These are phyloP conservation scores for Claviceps maximensis DNA, from an alignment of 2,329 filamentous ascomycete species.

Conservation along the genomic window DNA sequence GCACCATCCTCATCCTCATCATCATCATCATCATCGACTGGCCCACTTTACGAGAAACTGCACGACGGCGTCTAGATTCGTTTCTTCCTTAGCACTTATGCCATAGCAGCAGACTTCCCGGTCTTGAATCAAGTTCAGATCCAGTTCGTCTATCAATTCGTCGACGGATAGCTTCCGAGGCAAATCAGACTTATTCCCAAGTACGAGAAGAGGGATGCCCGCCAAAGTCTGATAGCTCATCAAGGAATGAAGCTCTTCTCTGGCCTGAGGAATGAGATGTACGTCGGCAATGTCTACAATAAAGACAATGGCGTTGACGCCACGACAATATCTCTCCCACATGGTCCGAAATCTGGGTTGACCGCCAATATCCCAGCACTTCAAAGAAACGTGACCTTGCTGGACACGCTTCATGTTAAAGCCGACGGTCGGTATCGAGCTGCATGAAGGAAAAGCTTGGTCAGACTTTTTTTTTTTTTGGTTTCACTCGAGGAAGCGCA, in stretches of 20 bases:
- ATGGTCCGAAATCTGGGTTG: conserved; percentile 95
- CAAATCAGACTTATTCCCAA: conserved; percentile 96
- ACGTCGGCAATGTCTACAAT: conserved; percentile 93
- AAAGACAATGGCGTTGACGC: conserved; percentile 95
- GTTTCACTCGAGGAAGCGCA: neutral
- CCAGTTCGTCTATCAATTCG: conserved; percentile 84
- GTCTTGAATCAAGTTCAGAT: conserved; percentile 76
- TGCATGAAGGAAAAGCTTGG: conserved; percentile 27
- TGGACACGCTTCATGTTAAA: conserved; percentile 99
- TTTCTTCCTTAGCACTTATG: conserved; percentile 97
- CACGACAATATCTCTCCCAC: conserved; percentile 98
- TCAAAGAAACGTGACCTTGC: conserved; percentile 93
- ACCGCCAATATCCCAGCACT: conserved; percentile 97
- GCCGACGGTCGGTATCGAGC: conserved; percentile 94
- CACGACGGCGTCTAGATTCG: conserved; percentile 91
- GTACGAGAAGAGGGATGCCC: conserved; percentile 82
- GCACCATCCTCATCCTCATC: conserved; percentile 15
- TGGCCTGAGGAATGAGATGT: conserved; percentile 66
- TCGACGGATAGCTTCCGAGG: conserved; percentile 85
- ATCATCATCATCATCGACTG: conserved; percentile 41
- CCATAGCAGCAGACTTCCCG: conserved; percentile 97
- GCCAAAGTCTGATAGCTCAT: conserved; percentile 74
- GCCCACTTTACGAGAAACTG: conserved; percentile 92
- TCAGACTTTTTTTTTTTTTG: neutral
- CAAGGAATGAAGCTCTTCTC: conserved; percentile 82